These are phyloP conservation scores for Eucalyptus erythrocorys DNA, from an alignment of 345 rosid genomes.

Conservation along the genomic window DNA sequence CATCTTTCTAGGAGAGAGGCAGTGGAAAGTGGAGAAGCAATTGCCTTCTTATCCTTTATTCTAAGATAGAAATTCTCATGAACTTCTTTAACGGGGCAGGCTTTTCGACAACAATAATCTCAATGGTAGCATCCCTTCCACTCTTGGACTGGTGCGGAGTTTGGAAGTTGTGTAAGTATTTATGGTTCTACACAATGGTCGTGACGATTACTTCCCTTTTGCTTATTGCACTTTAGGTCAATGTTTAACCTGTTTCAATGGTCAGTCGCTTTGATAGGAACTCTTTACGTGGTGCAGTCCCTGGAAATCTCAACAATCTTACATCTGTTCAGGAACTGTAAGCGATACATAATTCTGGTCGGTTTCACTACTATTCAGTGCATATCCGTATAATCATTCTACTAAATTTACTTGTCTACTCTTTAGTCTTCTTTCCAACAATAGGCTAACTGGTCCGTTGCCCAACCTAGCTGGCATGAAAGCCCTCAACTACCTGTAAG, in stretches of 20 bases:
- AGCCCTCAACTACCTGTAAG: constrained; percentile 58
- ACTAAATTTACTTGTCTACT: not conserved
- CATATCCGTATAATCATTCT: not conserved
- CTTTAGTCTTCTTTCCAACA: constrained; percentile 68
- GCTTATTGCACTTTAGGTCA: not conserved
- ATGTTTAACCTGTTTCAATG: not conserved
- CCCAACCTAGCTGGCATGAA: constrained; percentile 55
- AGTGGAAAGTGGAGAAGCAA: not conserved
- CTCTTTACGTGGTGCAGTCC: constrained; percentile 33
- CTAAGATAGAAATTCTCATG: not conserved
- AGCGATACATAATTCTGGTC: constrained; percentile 4
- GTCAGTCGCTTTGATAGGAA: constrained; percentile 53
- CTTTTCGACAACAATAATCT: constrained; percentile 67
- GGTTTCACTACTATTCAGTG: not conserved
- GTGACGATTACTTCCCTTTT: not conserved
- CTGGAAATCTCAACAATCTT: constrained; percentile 45
- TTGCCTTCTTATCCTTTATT: not conserved
- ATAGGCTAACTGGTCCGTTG: constrained; percentile 36
- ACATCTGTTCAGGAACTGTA: constrained; percentile 45
- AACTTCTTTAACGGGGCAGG: constrained; percentile 11
- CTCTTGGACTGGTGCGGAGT: constrained; percentile 44
- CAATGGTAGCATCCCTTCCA: constrained; percentile 37
- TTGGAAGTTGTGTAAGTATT: constrained; percentile 69
- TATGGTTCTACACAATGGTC: not conserved
- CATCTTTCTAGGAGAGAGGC: not conserved